Evolutionary conservation across 345 rosid genomes (phyloP).

Genomic region (Brassica incana): DNA sequence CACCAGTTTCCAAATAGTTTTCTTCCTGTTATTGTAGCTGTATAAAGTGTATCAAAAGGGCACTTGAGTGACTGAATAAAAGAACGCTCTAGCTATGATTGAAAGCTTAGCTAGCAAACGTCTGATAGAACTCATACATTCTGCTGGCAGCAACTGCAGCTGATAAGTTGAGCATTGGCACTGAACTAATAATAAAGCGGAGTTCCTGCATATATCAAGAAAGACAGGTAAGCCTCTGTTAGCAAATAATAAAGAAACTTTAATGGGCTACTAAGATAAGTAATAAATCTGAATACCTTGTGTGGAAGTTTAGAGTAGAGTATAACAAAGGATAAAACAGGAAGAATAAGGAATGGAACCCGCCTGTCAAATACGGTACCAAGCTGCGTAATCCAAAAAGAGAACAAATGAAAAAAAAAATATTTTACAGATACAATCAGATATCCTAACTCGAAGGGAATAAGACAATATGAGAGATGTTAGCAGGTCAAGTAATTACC

Average conservation of each 20-base stretch:
- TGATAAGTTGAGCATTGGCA: constrained; percentile 91
- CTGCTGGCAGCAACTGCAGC: constrained; percentile 93
- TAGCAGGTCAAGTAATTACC: constrained; percentile 52
- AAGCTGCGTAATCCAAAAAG: constrained; percentile 56
- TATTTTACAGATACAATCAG: constrained; percentile 11
- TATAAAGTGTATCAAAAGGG: constrained; percentile 17
- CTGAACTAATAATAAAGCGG: constrained; percentile 84
- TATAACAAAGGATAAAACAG: constrained; percentile 64
- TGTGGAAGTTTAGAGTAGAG: constrained; percentile 98
- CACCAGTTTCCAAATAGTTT: constrained; percentile 71
- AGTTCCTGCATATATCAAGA: constrained; percentile 69
- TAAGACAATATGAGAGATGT: background rate
- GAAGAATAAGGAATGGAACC: constrained; percentile 57
- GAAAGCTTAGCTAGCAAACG: constrained; percentile 28
- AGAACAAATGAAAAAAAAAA: background rate
- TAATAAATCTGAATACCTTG: constrained; percentile 56
- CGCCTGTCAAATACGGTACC: constrained; percentile 81
- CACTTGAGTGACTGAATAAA: constrained; percentile 8
- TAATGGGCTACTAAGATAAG: constrained; percentile 29
- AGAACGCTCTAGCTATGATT: constrained; percentile 4
- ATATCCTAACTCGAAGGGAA: constrained; percentile 17
- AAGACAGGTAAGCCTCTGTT: background rate
- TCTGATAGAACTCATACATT: constrained; percentile 52
- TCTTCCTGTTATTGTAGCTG: constrained; percentile 90
- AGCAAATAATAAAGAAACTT: constrained; percentile 9